Base-by-base conservation (phyloP, 768 basidiomycete genomes). In the Tephrocybe sp. region DNA sequence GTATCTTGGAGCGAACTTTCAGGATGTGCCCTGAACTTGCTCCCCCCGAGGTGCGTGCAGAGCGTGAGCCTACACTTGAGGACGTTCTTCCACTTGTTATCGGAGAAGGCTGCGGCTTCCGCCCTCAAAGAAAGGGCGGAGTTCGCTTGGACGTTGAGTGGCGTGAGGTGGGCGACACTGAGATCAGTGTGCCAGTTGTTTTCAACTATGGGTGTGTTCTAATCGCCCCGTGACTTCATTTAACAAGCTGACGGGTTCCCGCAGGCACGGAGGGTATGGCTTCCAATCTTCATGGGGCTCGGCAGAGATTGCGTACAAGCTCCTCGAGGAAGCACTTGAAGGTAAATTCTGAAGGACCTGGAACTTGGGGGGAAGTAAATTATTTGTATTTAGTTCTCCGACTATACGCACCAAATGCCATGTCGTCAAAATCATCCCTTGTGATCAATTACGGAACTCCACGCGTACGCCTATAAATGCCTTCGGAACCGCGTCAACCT, bases 281-380 rank as follows among this genome's bases (percentile, higher is more conserved):
- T 89, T 76, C 56, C 82, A 84, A 60, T 72, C 80, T 0, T 84
- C 83, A 0, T 87, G 84, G 84, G 85, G 81, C 1, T 81, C 77
- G 5, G 86, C 86, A 4, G 66, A 66, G 5, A 70, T 74, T 5
- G 82, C 75, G 0, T 60, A 79, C 5, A 63, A 63, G n/a, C 64
- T 86, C 24, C 64, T 85, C 22, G 72, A 78, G 42, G 63, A 63
- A 12, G 71, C 70, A 9, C 36, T 56, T 2, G n/a, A 46, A 5
- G 47, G 47, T 16, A 49, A 49, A 27, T 46, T 45, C 12, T 56
- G 43, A 51, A 38, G 19, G 6, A 31, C 24, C 11, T 13, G 18
- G n/a, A 26, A 24, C 21, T 38, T 4, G 4, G n/a, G n/a, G n/a
- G n/a, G n/a, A n/a, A n/a, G n/a, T n/a, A n/a, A n/a, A 38, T 9